phyloP scores from a whole-genome alignment of 495 filamentous ascomycete species.

The Xylaria palmicola region DNA sequence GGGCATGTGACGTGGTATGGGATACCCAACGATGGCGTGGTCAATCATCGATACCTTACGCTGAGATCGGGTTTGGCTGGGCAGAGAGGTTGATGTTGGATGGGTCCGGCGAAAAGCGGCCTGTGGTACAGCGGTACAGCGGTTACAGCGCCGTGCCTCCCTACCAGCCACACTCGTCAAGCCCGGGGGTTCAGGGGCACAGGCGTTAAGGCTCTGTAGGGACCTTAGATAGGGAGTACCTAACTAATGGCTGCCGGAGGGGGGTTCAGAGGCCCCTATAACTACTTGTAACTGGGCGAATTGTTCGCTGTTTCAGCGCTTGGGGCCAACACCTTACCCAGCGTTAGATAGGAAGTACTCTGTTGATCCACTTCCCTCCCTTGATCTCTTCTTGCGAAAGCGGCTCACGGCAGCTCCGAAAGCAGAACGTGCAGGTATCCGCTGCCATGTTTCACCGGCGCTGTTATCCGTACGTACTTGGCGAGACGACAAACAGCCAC shows the following conservation, averaged over 20 bases:
- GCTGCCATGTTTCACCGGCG: not conserved
- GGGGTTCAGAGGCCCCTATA: not conserved
- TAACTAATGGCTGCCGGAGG: not conserved
- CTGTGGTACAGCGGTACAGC: too few relatives aligned
- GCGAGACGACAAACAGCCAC: not conserved
- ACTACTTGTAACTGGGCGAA: too few relatives aligned
- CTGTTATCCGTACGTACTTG: too few relatives aligned
- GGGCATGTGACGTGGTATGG: constrained; percentile 6
- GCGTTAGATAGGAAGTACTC: too few relatives aligned
- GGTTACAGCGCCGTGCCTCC: not conserved
- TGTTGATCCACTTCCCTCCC: too few relatives aligned
- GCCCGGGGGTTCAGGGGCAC: too few relatives aligned
- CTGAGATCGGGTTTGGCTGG: constrained; percentile 3
- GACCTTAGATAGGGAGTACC: not conserved
- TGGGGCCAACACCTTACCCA: too few relatives aligned
- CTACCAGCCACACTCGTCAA: not conserved
- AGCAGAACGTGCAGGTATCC: not conserved
- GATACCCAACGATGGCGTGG: not conserved
- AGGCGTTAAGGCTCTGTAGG: not conserved
- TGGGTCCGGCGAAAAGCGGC: not conserved
- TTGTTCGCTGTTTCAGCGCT: not conserved
- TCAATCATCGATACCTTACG: not conserved
- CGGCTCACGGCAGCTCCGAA: not conserved
- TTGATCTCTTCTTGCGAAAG: too few relatives aligned
- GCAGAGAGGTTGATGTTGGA: not conserved